Conservation (phyloP, 768 basidiomycete genomes). For the Kwoniella sp. region DNA sequence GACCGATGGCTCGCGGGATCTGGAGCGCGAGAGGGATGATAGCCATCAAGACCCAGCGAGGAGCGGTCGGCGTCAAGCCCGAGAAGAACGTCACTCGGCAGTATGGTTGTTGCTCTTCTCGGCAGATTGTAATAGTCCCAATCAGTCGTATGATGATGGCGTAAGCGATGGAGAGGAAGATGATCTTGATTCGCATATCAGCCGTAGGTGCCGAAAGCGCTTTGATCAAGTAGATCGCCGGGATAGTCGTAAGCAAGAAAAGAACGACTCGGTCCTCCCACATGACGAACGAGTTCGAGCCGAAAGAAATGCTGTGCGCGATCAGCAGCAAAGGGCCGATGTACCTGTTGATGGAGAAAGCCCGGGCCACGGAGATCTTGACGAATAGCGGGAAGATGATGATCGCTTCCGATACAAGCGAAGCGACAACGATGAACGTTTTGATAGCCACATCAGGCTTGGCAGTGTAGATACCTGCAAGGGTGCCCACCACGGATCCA, state of each 20-base stretch:
- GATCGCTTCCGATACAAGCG: constrained; percentile 40
- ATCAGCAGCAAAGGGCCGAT: constrained; percentile 52
- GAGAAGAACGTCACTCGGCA: constrained; percentile 89
- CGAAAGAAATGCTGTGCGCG: constrained; percentile 74
- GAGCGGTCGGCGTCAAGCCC: constrained; percentile 70
- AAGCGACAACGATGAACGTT: constrained; percentile 47
- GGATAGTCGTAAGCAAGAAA: constrained; percentile 66
- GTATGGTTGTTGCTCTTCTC: constrained; percentile 90
- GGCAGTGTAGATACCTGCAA: constrained; percentile 34
- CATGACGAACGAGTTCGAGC: constrained; percentile 94
- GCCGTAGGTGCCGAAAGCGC: constrained; percentile 70
- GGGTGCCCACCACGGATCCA: constrained; percentile 61
- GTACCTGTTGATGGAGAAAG: constrained; percentile 31
- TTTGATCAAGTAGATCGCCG: constrained; percentile 66
- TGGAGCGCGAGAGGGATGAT: constrained; percentile 64
- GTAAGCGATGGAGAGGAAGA: constrained; percentile 70
- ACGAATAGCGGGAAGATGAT: constrained; percentile 30
- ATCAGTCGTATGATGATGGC: constrained; percentile 73
- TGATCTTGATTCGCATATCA: constrained; percentile 72
- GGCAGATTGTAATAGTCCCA: constrained; percentile 79
- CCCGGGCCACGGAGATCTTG: constrained; percentile 11
- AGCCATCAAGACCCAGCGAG: constrained; percentile 64
- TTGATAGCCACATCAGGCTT: constrained; percentile 30
- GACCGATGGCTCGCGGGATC: constrained; percentile 64
- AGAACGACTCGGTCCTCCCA: constrained; percentile 89